These are phyloP conservation scores for Sphagnum tenellum DNA, from an alignment of 225 moss, liverwort and hornwort species.

Conservation along the genomic window DNA sequence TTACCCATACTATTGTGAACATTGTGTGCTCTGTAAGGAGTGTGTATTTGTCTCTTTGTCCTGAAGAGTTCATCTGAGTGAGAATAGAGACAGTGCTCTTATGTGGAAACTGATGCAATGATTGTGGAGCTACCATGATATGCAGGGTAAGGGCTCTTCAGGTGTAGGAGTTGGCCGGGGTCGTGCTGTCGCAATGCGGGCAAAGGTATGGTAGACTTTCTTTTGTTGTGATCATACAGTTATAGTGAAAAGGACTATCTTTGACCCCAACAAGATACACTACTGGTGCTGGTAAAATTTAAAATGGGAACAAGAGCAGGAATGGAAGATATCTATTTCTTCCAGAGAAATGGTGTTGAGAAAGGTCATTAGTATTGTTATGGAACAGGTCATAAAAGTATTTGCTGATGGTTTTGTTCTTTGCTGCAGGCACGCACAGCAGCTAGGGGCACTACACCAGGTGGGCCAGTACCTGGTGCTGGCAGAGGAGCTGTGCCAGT, in stretches of 20 bases:
- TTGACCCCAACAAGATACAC: not conserved
- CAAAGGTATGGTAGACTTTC: slow-evolving; percentile 30
- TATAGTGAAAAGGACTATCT: no score
- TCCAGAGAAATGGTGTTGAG: not conserved
- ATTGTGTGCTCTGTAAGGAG: no score
- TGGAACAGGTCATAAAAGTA: not conserved
- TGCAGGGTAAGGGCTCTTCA: slow-evolving; percentile 53
- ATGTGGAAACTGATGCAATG: no score
- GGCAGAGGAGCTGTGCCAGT: slow-evolving; percentile 17
- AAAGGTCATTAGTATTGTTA: not conserved
- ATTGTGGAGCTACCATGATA: not conserved
- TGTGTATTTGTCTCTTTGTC: no score
- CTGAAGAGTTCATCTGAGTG: no score
- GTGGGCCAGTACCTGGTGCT: not conserved
- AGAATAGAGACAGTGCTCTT: no score
- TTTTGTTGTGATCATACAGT: not conserved
- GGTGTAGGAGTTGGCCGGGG: slow-evolving; percentile 54
- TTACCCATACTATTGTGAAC: no score
- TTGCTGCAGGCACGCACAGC: slow-evolving; percentile 46
- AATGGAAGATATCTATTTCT: not conserved
- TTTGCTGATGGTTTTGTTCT: not conserved
- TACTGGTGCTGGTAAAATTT: not conserved
- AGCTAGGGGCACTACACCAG: slow-evolving; percentile 47
- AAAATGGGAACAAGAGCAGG: not conserved
- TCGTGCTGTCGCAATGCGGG: slow-evolving; percentile 45